phyloP scores from a whole-genome alignment of 352 stramenopile genomes.

The Phytophthora gonapodyides region DNA sequence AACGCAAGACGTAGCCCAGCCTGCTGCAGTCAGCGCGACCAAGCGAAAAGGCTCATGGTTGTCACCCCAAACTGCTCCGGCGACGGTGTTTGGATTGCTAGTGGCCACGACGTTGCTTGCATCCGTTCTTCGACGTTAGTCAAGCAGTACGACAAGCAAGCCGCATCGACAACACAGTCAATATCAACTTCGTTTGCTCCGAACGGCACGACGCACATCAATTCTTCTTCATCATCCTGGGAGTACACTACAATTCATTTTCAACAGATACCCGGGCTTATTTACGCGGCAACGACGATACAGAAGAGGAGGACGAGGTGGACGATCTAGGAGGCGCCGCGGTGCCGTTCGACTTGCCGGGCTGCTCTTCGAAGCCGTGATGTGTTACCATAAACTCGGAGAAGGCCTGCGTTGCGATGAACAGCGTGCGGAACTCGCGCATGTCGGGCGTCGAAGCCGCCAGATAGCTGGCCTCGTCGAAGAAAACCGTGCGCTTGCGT shows the following conservation, averaged over 20 bases:
- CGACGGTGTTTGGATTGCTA: conserved; percentile 29
- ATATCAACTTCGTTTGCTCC: conserved; percentile 21
- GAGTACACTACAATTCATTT: conserved; percentile 22
- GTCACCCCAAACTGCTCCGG: conserved; percentile 18
- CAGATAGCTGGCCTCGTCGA: conserved; percentile 87
- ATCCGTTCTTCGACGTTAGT: conserved; percentile 30
- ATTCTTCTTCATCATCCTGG: conserved; percentile 18
- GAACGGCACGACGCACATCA: conserved; percentile 30
- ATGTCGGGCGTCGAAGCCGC: conserved; percentile 72
- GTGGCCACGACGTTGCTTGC: conserved; percentile 32
- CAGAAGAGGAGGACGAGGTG: conserved; percentile 25
- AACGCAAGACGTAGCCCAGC: background rate
- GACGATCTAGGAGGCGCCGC: conserved; percentile 18
- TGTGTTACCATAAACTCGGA: conserved; percentile 85
- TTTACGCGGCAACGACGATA: conserved; percentile 28
- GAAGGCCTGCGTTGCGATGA: conserved; percentile 86
- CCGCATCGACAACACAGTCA: conserved; percentile 9
- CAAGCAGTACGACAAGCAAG: background rate
- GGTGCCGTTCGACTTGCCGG: conserved; percentile 25
- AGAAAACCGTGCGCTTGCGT: conserved; percentile 77
- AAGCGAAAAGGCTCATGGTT: conserved; percentile 10
- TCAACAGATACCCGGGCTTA: conserved; percentile 26
- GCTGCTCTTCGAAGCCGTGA: conserved; percentile 79
- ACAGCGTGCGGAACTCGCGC: conserved; percentile 84
- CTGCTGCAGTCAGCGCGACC: conserved; percentile 2